Conservation (phyloP, 768 basidiomycete species). For the Phlegmacium glaucopus region DNA sequence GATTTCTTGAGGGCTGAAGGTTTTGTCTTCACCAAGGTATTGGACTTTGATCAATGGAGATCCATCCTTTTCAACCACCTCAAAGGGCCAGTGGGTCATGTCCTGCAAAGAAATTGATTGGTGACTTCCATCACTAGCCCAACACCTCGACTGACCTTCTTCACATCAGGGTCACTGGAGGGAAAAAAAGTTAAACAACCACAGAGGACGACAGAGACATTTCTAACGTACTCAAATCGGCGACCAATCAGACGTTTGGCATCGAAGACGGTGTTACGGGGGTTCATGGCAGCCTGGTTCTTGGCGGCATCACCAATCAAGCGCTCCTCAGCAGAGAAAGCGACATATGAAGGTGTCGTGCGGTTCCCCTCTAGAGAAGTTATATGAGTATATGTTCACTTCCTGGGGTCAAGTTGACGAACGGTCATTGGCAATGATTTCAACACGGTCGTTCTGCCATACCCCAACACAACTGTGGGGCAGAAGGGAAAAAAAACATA, state of each 20-base stretch:
- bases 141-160: slow-evolving; percentile 54
- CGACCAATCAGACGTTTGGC: slow-evolving; percentile 99
- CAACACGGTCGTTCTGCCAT: slow-evolving; percentile 99
- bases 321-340: slow-evolving; percentile 95
- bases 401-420: slow-evolving; percentile 28
- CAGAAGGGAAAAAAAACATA: slow-evolving; percentile 15
- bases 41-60: slow-evolving; percentile 96
- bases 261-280: slow-evolving; percentile 97
- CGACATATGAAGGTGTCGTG: slow-evolving; percentile 98
- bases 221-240: slow-evolving; percentile 74
- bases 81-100: slow-evolving; percentile 97
- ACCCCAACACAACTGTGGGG: slow-evolving; percentile 88
- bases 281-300: slow-evolving; percentile 99
- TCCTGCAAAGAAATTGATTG: slow-evolving; percentile 48
- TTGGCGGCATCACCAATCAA: slow-evolving; percentile 98
- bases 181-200: slow-evolving; percentile 5
- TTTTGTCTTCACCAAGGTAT: slow-evolving; percentile 93
- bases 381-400: not conserved
- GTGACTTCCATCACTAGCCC: slow-evolving; percentile 10
- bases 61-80: slow-evolving; percentile 94
- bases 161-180: slow-evolving; percentile 84
- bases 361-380: slow-evolving; percentile 84
- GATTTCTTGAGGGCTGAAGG: slow-evolving; percentile 97
- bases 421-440: slow-evolving; percentile 98
- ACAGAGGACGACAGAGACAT: not conserved